phyloP scores from a whole-genome alignment of 129 eudicot genomes.

The Centella asiatica region DNA sequence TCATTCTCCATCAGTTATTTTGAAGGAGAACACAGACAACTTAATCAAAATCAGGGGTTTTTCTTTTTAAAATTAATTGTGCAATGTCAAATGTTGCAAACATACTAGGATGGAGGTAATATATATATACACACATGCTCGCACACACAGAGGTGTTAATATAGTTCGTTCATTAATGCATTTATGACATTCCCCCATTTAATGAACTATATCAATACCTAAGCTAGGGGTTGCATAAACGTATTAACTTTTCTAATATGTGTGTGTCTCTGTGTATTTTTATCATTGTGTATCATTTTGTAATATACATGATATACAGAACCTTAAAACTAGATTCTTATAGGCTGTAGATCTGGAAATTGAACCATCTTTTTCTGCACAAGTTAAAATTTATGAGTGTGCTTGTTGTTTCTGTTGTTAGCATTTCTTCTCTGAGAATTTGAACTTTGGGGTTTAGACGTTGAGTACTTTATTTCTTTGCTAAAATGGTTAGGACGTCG shows the following conservation, averaged over 20 bases:
- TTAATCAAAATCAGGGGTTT: too few species aligned
- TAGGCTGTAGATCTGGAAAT: background rate
- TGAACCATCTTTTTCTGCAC: background rate
- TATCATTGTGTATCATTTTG: background rate
- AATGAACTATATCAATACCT: too few species aligned
- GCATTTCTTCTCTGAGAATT: background rate
- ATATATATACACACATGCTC: too few species aligned
- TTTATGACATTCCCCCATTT: too few species aligned
- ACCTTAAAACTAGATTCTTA: background rate
- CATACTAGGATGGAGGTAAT: too few species aligned
- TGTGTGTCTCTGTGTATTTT: background rate
- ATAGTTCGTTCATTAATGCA: too few species aligned
- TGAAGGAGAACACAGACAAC: too few species aligned
- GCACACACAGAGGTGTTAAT: too few species aligned
- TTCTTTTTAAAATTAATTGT: too few species aligned
- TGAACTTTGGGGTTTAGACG: background rate
- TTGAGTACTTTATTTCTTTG: constrained; percentile 2
- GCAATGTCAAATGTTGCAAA: too few species aligned
- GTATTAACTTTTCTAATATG: background rate
- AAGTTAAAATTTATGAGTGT: background rate
- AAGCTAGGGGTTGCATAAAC: too few species aligned
- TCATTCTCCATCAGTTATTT: too few species aligned
- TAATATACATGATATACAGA: background rate
- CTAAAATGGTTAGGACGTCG: constrained; percentile 57
- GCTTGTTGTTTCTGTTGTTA: background rate